Percentiles rank a stretch among this genome's conserved stretches.
phyloP scores from a whole-genome alignment of 148 eudicot species.

The Chenopodium album region DNA sequence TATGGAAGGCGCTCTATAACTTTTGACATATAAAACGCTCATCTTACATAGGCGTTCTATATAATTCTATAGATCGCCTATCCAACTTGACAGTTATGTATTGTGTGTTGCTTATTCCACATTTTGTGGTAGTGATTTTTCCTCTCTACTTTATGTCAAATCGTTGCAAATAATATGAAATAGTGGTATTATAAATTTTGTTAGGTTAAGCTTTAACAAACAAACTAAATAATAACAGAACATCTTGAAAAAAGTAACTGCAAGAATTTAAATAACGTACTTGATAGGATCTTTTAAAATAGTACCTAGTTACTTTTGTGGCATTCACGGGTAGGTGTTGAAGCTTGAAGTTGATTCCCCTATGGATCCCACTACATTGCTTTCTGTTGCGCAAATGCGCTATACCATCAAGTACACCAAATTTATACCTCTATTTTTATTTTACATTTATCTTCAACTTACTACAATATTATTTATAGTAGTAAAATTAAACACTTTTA shows the following conservation, averaged over 20 bases:
- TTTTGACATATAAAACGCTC: too few species aligned
- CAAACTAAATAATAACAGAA: not conserved
- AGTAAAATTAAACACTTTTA: too few species aligned
- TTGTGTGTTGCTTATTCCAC: too few species aligned
- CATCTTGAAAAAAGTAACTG: not conserved
- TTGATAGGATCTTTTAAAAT: not conserved
- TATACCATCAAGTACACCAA: not conserved
- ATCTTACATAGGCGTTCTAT: too few species aligned
- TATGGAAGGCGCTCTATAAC: too few species aligned
- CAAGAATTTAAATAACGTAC: not conserved
- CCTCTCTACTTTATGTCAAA: too few species aligned
- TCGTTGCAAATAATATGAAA: too few species aligned
- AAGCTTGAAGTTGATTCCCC: slow-evolving; percentile 9
- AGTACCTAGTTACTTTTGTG: slow-evolving; percentile 4
- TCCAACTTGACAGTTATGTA: too few species aligned
- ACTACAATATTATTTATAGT: too few species aligned
- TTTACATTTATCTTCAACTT: too few species aligned
- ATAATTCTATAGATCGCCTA: too few species aligned
- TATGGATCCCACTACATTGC: slow-evolving; percentile 6
- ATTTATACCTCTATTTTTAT: not conserved
- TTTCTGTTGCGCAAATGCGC: slow-evolving; percentile 1
- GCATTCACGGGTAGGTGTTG: slow-evolving; percentile 13
- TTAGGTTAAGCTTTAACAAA: not conserved
- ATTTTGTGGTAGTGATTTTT: too few species aligned
- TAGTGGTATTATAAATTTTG: not conserved